Conservation (phyloP, 2,329 filamentous ascomycete genomes). For the Chaetomiaceae sp. region DNA sequence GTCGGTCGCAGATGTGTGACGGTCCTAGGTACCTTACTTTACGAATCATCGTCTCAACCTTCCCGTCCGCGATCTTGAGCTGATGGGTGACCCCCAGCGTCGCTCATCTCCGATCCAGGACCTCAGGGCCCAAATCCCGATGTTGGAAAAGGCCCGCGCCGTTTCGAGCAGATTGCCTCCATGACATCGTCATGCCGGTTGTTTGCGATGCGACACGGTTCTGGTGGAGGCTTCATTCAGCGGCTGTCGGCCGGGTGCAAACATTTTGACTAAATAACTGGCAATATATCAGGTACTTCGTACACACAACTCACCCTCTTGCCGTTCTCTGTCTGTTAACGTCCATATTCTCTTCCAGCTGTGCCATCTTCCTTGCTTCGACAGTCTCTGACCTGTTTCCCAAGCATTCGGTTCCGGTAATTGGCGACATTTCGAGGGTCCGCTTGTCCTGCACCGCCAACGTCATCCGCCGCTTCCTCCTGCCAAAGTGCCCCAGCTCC, state of each 20-base stretch:
- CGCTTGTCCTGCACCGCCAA: slow-evolving; percentile 9
- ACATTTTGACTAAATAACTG: too few species aligned
- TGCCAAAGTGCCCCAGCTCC: not conserved
- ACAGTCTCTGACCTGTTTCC: not conserved
- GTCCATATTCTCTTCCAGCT: not conserved
- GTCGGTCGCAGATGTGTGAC: too few species aligned
- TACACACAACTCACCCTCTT: too few species aligned
- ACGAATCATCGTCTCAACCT: too few species aligned
- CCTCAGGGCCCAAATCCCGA: slow-evolving; percentile 1
- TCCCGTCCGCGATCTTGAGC: too few species aligned
- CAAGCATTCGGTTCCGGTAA: slow-evolving; percentile 3
- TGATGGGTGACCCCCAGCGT: not conserved
- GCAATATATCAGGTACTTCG: too few species aligned
- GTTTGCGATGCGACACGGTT: too few species aligned
- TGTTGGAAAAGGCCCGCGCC: slow-evolving; percentile 7
- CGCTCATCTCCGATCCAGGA: not conserved
- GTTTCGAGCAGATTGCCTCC: slow-evolving; percentile 6
- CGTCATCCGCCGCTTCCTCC: slow-evolving; percentile 17
- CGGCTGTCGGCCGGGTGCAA: too few species aligned
- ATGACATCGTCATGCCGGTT: not conserved
- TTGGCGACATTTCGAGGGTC: slow-evolving; percentile 12
- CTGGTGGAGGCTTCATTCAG: too few species aligned
- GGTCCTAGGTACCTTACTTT: too few species aligned
- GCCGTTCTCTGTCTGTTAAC: too few species aligned
- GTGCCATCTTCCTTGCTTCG: not conserved